Conservation (phyloP, 2,329 filamentous ascomycete species). For the Ophiosphaerella herpotricha region DNA sequence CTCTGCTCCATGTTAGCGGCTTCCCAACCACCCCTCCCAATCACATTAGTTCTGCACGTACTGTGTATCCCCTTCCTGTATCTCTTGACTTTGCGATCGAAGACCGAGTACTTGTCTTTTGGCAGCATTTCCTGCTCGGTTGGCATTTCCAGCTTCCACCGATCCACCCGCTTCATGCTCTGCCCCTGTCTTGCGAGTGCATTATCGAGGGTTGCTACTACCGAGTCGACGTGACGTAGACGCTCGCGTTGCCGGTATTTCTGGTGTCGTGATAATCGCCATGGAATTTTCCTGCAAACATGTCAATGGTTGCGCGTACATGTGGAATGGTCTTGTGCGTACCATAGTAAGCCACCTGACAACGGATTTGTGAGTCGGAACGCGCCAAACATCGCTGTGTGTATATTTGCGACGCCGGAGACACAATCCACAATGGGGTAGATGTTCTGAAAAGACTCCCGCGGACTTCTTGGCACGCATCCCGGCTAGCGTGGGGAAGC, state of each 20-base stretch:
- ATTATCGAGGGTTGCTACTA: conserved; percentile 81
- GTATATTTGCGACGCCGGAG: conserved; percentile 18
- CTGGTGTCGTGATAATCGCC: conserved; percentile 81
- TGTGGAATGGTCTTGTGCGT: conserved; percentile 1
- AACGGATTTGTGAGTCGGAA: conserved; percentile 48
- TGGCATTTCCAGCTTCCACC: conserved; percentile 96
- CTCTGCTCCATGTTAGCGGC: conserved; percentile 66
- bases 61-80: conserved; percentile 98
- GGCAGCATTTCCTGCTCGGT: conserved; percentile 94
- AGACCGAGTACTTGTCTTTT: conserved; percentile 96
- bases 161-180: conserved; percentile 74
- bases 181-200: conserved; percentile 75
- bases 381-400: conserved; percentile 45
- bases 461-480: conserved; percentile 37
- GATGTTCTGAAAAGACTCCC: conserved; percentile 35
- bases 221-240: conserved; percentile 70
- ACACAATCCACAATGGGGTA: conserved; percentile 19
- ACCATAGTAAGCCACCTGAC: conserved; percentile 47
- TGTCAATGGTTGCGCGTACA: neutral
- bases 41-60: conserved; percentile 56
- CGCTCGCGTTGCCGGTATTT: conserved; percentile 52
- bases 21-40: neutral
- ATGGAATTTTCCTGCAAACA: conserved; percentile 82
- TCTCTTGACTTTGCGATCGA: conserved; percentile 92
- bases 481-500: conserved; percentile 32